Evolutionary conservation across 208 protist genomes (phyloP).

Genomic region (Leishmania tarentolae): DNA sequence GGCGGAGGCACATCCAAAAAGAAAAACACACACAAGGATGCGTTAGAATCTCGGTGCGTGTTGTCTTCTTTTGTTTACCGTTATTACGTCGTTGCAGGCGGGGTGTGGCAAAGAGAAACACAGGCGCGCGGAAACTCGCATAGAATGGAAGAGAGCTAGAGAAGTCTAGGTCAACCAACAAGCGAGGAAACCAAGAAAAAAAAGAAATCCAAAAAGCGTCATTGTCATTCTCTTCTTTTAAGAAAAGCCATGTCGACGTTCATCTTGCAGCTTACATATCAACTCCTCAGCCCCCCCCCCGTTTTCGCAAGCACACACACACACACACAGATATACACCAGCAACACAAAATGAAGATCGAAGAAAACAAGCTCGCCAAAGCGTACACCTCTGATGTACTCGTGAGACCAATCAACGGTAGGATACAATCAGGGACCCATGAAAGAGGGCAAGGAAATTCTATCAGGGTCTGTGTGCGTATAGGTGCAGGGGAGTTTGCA

Average conservation of each 20-base stretch:
- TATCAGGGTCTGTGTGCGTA: background rate
- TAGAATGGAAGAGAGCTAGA: background rate
- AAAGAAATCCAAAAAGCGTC: background rate
- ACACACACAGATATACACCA: conserved; percentile 1
- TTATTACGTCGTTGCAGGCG: background rate
- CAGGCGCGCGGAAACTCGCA: background rate
- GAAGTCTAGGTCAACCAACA: background rate
- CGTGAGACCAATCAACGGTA: background rate
- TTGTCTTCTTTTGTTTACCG: background rate
- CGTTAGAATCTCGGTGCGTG: background rate
- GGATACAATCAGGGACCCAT: background rate
- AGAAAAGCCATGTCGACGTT: background rate
- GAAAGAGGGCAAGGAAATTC: background rate
- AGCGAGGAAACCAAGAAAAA: background rate
- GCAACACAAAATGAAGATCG: background rate
- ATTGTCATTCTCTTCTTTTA: background rate
- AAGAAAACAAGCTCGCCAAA: background rate
- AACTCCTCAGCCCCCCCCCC: background rate
- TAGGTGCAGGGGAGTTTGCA: background rate
- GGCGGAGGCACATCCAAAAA: background rate
- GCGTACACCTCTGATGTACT: background rate
- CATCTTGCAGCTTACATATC: background rate
- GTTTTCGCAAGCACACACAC: background rate
- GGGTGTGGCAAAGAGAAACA: background rate
- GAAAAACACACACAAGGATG: background rate